Evolutionary conservation across 139 green algal species (phyloP).

Genomic region (Tetradesmus obliquus): DNA sequence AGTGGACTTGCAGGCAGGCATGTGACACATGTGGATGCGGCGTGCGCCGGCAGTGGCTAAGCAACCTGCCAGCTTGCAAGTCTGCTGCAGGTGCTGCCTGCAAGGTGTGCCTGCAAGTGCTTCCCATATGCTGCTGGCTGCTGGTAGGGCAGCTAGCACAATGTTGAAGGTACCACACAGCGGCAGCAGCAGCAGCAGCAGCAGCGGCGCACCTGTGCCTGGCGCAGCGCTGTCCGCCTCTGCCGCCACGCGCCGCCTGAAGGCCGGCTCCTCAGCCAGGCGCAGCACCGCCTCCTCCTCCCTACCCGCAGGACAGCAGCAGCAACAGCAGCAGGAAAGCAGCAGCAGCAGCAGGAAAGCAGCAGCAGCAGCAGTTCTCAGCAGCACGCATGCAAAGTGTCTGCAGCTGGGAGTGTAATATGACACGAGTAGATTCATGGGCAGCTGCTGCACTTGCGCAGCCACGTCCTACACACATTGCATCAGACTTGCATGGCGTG

Average conservation of each 20-base stretch:
- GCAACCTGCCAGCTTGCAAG: neutral
- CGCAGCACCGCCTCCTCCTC: slow-evolving; percentile 74
- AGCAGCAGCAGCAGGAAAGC: neutral
- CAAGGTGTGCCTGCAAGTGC: neutral
- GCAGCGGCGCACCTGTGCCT: neutral
- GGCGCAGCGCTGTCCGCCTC: slow-evolving; percentile 28
- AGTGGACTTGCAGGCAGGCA: neutral
- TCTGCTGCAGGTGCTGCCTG: neutral
- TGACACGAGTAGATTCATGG: no score
- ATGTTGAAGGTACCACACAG: neutral
- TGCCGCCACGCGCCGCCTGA: slow-evolving; percentile 51
- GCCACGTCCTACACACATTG: no score
- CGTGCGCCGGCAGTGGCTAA: neutral
- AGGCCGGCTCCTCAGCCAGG: slow-evolving; percentile 68
- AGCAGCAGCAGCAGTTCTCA: neutral
- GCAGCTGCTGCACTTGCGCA: no score
- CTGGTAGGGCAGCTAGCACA: neutral
- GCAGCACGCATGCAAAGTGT: neutral
- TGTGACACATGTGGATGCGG: neutral
- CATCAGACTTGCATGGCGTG: neutral
- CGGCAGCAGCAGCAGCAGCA: neutral
- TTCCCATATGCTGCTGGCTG: no score
- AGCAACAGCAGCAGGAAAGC: neutral
- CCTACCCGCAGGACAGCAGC: slow-evolving; percentile 44
- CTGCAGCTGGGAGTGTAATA: neutral